Base-by-base conservation (phyloP, 768 basidiomycete genomes). In the Hypholoma fasciculare region DNA sequence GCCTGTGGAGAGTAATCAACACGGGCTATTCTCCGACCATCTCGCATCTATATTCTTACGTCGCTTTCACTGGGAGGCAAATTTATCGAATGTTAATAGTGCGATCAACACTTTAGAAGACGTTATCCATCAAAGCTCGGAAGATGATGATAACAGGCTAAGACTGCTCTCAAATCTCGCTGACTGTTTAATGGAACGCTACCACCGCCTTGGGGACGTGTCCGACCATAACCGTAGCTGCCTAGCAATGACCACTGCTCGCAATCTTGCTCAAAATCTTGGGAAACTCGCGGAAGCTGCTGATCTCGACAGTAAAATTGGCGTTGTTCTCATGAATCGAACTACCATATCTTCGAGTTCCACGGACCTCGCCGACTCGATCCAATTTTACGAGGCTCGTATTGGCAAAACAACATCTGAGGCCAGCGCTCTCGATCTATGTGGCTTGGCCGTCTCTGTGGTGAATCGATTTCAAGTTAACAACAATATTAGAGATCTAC, bases 161-260 rank as follows among this genome's bases (percentile, higher is more conserved):
- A 23, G 12, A 2, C 23, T 60, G 3, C 43, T 56, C 14, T 13
- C 50, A 20, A 38, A 43, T 20, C 42, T 60, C n/a, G 54, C 27
- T 9, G 9, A 14, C 14, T 52, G 54, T 8, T 38, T 47, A 8
- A 19, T 52, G 20, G 49, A 52, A 23, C 54, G 59, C 14, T 60
- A 47, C 27, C 39, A 46, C 8, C 49, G 50, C 13, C 42, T 60
- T 9, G 59, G 59, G 9, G 59, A 60, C 27, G 39, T 60, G 11
- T 3, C 20, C 19, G 59, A 60, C 39, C 44, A 56, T 14, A 56
- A 60, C 38, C 50, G 55, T 46, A 30, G 54, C 27, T 48, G 49
- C 9, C 17, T 26, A 9, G 54, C 50, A 8, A 37, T 51, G 7
- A 34, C 51, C 1, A 27, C 37, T 17, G 59, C 54, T 4, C 13